Percentiles rank a stretch among this genome's conserved stretches.
These are phyloP conservation scores for Colletotrichum aenigma DNA, from an alignment of 2,329 filamentous ascomycete species.

Conservation along the genomic window DNA sequence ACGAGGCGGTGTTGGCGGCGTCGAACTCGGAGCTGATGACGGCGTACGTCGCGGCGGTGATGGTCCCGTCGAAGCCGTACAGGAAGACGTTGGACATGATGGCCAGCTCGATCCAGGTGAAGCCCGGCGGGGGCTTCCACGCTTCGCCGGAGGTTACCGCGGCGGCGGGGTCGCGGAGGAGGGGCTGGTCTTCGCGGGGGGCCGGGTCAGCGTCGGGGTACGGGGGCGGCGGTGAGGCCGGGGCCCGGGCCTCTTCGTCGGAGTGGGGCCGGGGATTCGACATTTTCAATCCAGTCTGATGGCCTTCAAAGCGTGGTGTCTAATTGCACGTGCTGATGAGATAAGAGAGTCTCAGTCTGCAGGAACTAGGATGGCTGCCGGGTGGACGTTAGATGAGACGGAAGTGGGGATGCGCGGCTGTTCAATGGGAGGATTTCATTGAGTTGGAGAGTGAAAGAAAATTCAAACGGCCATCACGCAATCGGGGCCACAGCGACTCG, in stretches of 20 bases:
- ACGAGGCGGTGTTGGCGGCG: conserved; percentile 74
- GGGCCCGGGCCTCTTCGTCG: neutral
- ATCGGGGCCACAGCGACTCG: neutral
- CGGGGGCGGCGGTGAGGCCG: neutral
- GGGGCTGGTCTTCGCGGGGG: conserved; percentile 24
- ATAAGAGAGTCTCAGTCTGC: neutral
- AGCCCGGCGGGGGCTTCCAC: conserved; percentile 57
- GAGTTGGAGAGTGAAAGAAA: neutral
- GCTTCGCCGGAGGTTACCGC: conserved; percentile 7
- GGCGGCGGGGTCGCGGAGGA: conserved; percentile 23
- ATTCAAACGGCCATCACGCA: neutral
- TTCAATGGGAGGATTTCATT: neutral
- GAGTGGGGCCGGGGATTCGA: neutral
- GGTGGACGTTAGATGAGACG: neutral
- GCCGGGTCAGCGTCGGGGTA: neutral
- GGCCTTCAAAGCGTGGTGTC: neutral
- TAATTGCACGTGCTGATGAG: neutral
- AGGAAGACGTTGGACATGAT: conserved; percentile 71
- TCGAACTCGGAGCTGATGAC: conserved; percentile 78
- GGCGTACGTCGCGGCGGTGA: conserved; percentile 76
- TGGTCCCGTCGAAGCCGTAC: conserved; percentile 72
- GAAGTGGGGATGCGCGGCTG: neutral
- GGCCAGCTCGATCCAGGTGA: conserved; percentile 62
- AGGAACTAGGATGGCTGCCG: neutral
- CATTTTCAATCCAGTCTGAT: neutral